A percentile compares a stretch with the other conserved stretches of the same genome.
Conservation (phyloP, 352 stramenopile genomes). For the Phytophthora pini region DNA sequence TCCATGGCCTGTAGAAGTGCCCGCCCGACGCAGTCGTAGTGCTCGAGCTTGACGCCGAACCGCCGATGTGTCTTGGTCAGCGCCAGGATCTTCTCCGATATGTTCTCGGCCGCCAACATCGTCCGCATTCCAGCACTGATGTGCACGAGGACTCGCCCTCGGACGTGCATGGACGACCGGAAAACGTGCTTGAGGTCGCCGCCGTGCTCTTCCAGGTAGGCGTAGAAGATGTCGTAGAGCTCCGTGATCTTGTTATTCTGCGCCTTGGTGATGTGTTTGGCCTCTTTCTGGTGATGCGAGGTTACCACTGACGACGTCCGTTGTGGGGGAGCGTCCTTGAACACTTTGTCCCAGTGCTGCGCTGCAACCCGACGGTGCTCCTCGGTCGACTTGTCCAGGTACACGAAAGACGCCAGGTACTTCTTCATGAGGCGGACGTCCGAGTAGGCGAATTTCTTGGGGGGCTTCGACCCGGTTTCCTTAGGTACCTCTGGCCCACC, state of each 20-base stretch:
- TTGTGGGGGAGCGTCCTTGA: constrained; percentile 34
- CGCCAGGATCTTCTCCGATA: constrained; percentile 43
- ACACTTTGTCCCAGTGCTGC: constrained; percentile 51
- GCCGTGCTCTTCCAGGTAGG: constrained; percentile 50
- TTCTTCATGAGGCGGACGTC: constrained; percentile 49
- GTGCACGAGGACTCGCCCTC: constrained; percentile 54
- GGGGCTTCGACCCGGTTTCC: constrained; percentile 12
- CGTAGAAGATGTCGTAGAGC: constrained; percentile 65
- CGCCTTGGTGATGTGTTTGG: constrained; percentile 35
- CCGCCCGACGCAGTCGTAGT: constrained; percentile 46
- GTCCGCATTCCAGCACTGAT: constrained; percentile 64
- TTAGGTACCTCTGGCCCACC: constrained; percentile 8
- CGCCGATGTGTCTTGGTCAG: constrained; percentile 57
- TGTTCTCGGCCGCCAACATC: constrained; percentile 42
- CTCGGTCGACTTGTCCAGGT: constrained; percentile 50
- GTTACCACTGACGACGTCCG: constrained; percentile 2
- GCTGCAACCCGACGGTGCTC: constrained; percentile 44
- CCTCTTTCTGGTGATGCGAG: constrained; percentile 13
- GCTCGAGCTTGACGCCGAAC: constrained; percentile 57
- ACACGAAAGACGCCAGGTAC: constrained; percentile 48
- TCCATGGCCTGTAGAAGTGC: constrained; percentile 55
- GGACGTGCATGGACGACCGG: constrained; percentile 56
- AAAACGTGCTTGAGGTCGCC: constrained; percentile 62
- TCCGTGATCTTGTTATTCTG: constrained; percentile 45
- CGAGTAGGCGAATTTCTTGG: constrained; percentile 36